Base-by-base conservation (phyloP, 345 rosid species). In the Bruguiera parviflora region DNA sequence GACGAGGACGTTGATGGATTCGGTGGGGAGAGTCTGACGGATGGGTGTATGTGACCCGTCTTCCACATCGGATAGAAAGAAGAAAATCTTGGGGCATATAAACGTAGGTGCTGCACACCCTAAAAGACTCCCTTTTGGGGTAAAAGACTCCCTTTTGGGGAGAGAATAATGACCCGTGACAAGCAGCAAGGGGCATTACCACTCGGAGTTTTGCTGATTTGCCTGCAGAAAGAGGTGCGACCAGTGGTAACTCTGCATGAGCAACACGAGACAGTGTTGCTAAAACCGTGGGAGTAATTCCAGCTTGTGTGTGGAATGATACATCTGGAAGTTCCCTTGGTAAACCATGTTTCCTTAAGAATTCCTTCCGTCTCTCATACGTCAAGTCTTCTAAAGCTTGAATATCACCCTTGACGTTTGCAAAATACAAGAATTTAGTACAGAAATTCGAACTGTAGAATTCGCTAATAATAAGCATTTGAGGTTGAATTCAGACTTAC, bases 331-430 rank as follows among this genome's bases (percentile, higher is more conserved):
- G 84, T 69, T 92, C 96, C 71, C 73, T 69, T 5, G 99, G 98
- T 66, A 92, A 82, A 6, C 69, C 83, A 81, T 92, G 87, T 37
- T 85, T 86, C 70, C 46, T 82, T 82, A 92, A 73, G 79, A 95
- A 95, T 46, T 95, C 87, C 84, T 79, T 88, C 82, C 97, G 81
- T 83, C 82, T 88, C 75, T 87, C 87, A 35, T 95, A 95, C 15
- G 99, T 95, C 77, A 95, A 78, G 78, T 95, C 99, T 83, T 92
- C 97, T 64, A 95, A 74, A 72, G 99, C 90, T 90, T 81, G 96
- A 74, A 95, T 78, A 77, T 92, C 98, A 43, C 99, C 99, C 96
- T 89, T 65, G 75, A 81, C 9, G 5, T 11, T 25, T 24, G 15
- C 25, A 61, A 31, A 37, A 64, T 62, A 13, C 21, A 4, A 52